Percentiles rank a stretch among this genome's conserved stretches.
These are phyloP conservation scores for Corrigiola litoralis DNA, from an alignment of 179 eudicot genomes.

Conservation along the genomic window DNA sequence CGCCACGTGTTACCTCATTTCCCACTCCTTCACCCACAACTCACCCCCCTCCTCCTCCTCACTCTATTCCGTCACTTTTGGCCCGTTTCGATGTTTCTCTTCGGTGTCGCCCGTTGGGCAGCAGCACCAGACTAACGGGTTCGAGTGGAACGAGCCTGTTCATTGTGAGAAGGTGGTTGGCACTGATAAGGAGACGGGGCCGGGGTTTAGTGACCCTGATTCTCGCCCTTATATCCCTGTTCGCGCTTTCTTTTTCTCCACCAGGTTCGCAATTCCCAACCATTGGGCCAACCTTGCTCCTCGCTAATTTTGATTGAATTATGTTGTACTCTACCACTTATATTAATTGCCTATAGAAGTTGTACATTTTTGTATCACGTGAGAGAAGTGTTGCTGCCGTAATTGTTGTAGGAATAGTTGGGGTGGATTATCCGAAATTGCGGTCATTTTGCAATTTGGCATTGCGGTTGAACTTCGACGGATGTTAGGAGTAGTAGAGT, in stretches of 20 bases:
- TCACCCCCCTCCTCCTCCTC: slow-evolving; percentile 11
- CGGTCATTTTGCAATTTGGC: too few relatives aligned
- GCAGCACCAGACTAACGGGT: slow-evolving; percentile 1
- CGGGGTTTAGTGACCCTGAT: slow-evolving; percentile 16
- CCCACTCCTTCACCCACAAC: slow-evolving; percentile 1
- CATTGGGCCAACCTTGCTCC: too few relatives aligned
- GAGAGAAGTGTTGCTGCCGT: too few relatives aligned
- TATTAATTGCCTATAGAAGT: not conserved
- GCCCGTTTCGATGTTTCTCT: slow-evolving; percentile 13
- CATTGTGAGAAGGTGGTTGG: slow-evolving; percentile 17
- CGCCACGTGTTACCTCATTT: not conserved
- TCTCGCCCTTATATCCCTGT: slow-evolving; percentile 46
- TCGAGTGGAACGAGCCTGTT: slow-evolving; percentile 46
- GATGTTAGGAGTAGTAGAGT: too few relatives aligned
- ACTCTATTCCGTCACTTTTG: not conserved
- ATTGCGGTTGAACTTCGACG: too few relatives aligned
- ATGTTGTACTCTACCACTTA: too few relatives aligned
- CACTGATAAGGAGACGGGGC: not conserved
- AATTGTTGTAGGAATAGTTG: too few relatives aligned
- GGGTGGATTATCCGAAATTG: too few relatives aligned
- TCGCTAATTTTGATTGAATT: too few relatives aligned
- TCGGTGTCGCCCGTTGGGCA: not conserved
- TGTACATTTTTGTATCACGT: not conserved
- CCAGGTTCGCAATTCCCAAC: slow-evolving; percentile 46
- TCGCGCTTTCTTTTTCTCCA: slow-evolving; percentile 74